Conservation (phyloP, 1,139 yeast genomes). For the Debaryomycetaceae sp. region DNA sequence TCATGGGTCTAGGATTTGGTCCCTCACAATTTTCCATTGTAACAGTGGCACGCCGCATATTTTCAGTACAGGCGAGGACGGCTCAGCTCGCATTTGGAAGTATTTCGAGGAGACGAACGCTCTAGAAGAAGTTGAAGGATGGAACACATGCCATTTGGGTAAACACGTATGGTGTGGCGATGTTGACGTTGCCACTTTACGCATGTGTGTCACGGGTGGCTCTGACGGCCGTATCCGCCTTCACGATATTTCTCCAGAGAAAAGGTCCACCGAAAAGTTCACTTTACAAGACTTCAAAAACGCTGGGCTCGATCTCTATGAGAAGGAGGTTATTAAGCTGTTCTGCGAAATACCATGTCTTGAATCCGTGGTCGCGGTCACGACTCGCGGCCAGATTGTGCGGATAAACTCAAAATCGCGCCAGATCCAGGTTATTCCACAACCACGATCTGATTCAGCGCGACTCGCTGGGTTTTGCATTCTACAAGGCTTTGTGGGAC, state of each 20-base stretch:
- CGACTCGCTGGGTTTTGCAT: constrained; percentile 39
- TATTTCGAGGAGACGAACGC: constrained; percentile 15
- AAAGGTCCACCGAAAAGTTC: constrained; percentile 9
- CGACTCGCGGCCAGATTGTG: constrained; percentile 52
- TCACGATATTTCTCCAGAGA: constrained; percentile 34
- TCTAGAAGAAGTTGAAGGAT: constrained; percentile 21
- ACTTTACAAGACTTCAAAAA: constrained; percentile 11
- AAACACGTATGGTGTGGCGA: constrained; percentile 85
- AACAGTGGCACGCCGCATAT: constrained; percentile 23
- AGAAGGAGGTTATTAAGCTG: constrained; percentile 54
- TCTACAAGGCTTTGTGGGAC: constrained; percentile 33
- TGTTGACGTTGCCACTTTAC: constrained; percentile 27
- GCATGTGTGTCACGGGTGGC: constrained; percentile 67
- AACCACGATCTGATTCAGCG: constrained; percentile 11
- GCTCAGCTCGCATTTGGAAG: constrained; percentile 77
- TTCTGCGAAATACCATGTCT: constrained; percentile 31
- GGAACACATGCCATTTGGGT: constrained; percentile 62
- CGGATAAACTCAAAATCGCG: constrained; percentile 12
- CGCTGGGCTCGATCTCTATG: constrained; percentile 15
- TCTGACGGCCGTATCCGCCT: constrained; percentile 76
- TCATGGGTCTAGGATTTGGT: constrained; percentile 92
- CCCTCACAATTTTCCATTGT: constrained; percentile 41
- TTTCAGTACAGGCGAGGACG: constrained; percentile 77
- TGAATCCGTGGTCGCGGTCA: constrained; percentile 39
- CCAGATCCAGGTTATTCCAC: constrained; percentile 17